A percentile compares a stretch with the other conserved stretches of the same genome.
Evolutionary conservation across 78 protist genomes (phyloP).

Genomic region (Tieghemostelium lacteum): DNA sequence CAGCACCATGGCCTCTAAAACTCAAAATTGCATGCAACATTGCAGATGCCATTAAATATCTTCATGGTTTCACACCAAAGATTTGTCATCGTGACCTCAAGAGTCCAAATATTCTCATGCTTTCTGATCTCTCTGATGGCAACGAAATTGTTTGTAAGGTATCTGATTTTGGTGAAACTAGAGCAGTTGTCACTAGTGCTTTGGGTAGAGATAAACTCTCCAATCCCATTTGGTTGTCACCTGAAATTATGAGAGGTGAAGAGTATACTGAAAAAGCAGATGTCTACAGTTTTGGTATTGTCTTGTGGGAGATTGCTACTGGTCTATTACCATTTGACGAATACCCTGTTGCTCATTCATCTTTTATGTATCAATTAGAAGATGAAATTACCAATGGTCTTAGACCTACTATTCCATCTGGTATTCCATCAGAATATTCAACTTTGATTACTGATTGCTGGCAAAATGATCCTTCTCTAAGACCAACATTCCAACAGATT

Average conservation of each 20-base stretch:
- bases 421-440: neutral
- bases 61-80: conserved; percentile 72
- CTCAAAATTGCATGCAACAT: conserved; percentile 65
- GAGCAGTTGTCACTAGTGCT: conserved; percentile 62
- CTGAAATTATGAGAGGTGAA: conserved; percentile 82
- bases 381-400: conserved; percentile 70
- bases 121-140: conserved; percentile 7
- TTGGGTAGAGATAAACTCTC: conserved; percentile 61
- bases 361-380: conserved; percentile 71
- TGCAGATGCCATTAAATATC: conserved; percentile 66
- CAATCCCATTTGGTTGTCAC: conserved; percentile 85
- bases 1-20: conserved; percentile 17
- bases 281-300: conserved; percentile 78
- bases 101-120: conserved; percentile 76
- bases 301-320: conserved; percentile 79
- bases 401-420: conserved; percentile 74
- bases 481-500: conserved; percentile 66
- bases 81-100: conserved; percentile 83
- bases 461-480: conserved; percentile 64
- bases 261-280: conserved; percentile 81
- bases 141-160: conserved; percentile 62
- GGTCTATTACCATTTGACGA: conserved; percentile 75
- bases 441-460: conserved; percentile 63
- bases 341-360: conserved; percentile 73
- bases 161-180: conserved; percentile 79